A percentile compares a stretch with the other conserved stretches of the same genome.
phyloP scores from a whole-genome alignment of 2,329 filamentous ascomycete species.

The Nothophaeocryptopus gaeumannii region DNA sequence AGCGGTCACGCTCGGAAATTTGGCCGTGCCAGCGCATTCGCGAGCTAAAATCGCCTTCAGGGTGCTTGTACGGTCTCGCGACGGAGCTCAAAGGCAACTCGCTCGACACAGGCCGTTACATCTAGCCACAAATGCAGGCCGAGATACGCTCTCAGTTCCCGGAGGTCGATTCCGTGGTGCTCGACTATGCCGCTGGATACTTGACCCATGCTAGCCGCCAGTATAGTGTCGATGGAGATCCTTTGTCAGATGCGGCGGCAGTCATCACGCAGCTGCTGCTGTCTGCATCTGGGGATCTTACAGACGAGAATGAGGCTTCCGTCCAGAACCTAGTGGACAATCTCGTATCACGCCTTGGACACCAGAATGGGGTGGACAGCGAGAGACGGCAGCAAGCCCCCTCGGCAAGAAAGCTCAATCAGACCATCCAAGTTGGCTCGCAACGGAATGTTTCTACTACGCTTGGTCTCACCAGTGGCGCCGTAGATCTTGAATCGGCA shows the following conservation, averaged over 20 bases:
- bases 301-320: slow-evolving; percentile 67
- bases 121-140: slow-evolving; percentile 31
- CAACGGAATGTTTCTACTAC: slow-evolving; percentile 97
- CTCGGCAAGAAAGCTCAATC: slow-evolving; percentile 79
- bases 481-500: slow-evolving; percentile 89
- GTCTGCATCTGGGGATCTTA: slow-evolving; percentile 85
- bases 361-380: slow-evolving; percentile 65
- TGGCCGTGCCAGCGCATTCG: too few relatives aligned
- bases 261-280: slow-evolving; percentile 84
- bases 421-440: slow-evolving; percentile 89
- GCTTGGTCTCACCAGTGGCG: slow-evolving; percentile 76
- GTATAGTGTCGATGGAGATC: slow-evolving; percentile 74
- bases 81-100: slow-evolving; percentile 5
- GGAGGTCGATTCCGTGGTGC: slow-evolving; percentile 38
- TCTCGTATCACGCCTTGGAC: slow-evolving; percentile 79
- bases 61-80: not conserved
- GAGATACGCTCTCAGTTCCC: slow-evolving; percentile 38
- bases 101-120: not conserved
- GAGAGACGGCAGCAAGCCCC: slow-evolving; percentile 69
- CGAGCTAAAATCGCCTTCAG: too few relatives aligned
- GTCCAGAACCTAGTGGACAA: slow-evolving; percentile 83
- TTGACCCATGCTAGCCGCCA: slow-evolving; percentile 86
- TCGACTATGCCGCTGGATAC: slow-evolving; percentile 66
- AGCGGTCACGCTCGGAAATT: too few relatives aligned
- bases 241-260: slow-evolving; percentile 77